Evolutionary conservation across 2,329 filamentous ascomycete species (phyloP).

Genomic region (Dactylellina cionopaga): DNA sequence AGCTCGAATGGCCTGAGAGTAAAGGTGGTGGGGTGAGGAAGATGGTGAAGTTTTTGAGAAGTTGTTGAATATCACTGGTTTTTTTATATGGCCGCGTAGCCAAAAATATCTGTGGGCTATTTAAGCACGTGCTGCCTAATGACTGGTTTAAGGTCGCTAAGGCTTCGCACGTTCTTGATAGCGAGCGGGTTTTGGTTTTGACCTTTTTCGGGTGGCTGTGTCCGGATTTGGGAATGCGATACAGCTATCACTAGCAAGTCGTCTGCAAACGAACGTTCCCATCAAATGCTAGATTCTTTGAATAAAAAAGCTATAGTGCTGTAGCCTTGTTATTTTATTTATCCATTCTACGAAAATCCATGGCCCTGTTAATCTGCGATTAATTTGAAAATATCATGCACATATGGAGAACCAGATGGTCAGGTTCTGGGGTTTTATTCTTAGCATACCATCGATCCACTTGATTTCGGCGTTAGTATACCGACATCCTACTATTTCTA

Average conservation of each 20-base stretch:
- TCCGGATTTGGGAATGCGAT: slow-evolving; percentile 21
- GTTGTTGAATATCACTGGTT: too few species aligned
- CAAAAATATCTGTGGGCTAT: too few species aligned
- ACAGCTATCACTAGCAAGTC: neutral
- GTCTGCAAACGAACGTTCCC: slow-evolving; percentile 23
- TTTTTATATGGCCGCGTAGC: too few species aligned
- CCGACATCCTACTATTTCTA: too few species aligned
- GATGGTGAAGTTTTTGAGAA: slow-evolving; percentile 19
- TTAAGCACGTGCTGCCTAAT: neutral
- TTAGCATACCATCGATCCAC: too few species aligned
- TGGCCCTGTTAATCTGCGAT: neutral
- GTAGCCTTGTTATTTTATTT: too few species aligned
- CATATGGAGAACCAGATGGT: neutral
- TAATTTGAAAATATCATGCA: too few species aligned
- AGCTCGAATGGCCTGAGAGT: slow-evolving; percentile 32
- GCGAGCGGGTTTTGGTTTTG: neutral
- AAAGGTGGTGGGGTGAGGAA: slow-evolving; percentile 39
- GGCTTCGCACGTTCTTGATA: neutral
- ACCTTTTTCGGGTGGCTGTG: neutral
- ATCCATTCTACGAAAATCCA: too few species aligned
- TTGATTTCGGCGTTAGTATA: too few species aligned
- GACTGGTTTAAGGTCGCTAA: neutral
- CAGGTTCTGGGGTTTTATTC: too few species aligned
- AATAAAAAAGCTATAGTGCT: too few species aligned
- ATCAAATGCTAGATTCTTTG: too few species aligned